Conservation (phyloP, 2,329 filamentous ascomycete genomes). For the Corniculantispora saksenae region DNA sequence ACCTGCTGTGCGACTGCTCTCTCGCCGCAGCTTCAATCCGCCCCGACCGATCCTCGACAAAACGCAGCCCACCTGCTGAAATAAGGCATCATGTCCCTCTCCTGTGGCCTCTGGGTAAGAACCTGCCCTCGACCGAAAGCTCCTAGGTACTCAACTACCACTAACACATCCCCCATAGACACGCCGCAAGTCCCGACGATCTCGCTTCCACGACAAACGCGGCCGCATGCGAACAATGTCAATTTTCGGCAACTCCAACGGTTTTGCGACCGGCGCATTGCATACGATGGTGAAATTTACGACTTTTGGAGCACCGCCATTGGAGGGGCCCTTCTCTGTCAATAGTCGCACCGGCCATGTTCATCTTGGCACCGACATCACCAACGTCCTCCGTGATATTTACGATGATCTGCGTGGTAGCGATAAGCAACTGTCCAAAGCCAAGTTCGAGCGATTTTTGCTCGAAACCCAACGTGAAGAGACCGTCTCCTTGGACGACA, state of each 20-base stretch:
- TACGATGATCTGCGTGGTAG: slow-evolving; percentile 47
- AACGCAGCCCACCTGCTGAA: neutral
- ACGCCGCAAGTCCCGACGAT: neutral
- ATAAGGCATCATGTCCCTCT: slow-evolving; percentile 10
- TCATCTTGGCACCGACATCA: slow-evolving; percentile 50
- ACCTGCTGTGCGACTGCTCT: neutral
- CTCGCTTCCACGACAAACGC: slow-evolving; percentile 22
- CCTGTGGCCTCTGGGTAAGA: slow-evolving; percentile 17
- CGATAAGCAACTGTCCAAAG: slow-evolving; percentile 32
- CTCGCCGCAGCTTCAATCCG: neutral
- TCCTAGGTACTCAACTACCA: neutral
- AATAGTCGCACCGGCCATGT: slow-evolving; percentile 30
- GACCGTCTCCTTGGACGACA: slow-evolving; percentile 36
- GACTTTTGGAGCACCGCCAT: slow-evolving; percentile 32
- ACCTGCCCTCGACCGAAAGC: neutral
- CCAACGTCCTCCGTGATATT: slow-evolving; percentile 48
- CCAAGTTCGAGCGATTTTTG: slow-evolving; percentile 52
- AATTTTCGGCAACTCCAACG: slow-evolving; percentile 40
- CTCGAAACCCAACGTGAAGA: slow-evolving; percentile 49
- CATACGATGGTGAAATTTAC: slow-evolving; percentile 36
- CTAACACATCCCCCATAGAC: slow-evolving; percentile 4
- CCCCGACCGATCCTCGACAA: neutral
- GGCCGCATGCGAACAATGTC: slow-evolving; percentile 40
- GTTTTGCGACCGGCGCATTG: slow-evolving; percentile 31
- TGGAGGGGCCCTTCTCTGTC: slow-evolving; percentile 27